These are phyloP conservation scores for Mucor racemosus DNA, from an alignment of 371 early-diverging fungal genomes.

Conservation along the genomic window DNA sequence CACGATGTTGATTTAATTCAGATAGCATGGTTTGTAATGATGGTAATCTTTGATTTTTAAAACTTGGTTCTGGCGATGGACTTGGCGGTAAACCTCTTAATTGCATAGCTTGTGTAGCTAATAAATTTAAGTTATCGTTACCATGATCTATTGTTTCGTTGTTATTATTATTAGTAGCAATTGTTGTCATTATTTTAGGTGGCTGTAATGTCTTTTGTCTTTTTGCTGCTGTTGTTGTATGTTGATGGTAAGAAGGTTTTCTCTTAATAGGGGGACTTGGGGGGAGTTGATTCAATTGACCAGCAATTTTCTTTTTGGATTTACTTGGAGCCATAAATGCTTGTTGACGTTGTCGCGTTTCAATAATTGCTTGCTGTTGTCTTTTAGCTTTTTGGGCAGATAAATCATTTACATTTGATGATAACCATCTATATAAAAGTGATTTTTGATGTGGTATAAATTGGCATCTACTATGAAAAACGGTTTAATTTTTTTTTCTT, in stretches of 20 bases:
- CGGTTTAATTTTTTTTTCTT: not conserved
- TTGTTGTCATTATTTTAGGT: not conserved
- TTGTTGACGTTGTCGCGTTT: constrained; percentile 38
- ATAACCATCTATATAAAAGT: constrained; percentile 18
- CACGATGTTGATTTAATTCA: constrained; percentile 11
- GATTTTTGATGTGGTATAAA: not conserved
- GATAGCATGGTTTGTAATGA: constrained; percentile 27
- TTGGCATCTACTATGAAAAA: not conserved
- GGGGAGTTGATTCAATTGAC: not conserved
- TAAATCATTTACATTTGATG: constrained; percentile 8
- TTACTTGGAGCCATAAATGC: constrained; percentile 12
- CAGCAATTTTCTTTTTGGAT: constrained; percentile 17
- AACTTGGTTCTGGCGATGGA: constrained; percentile 25
- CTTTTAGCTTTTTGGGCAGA: constrained; percentile 15
- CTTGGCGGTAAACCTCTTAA: constrained; percentile 35
- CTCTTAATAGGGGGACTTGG: constrained; percentile 15
- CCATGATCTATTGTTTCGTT: constrained; percentile 3
- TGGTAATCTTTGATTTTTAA: constrained; percentile 17
- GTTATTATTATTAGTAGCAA: not conserved
- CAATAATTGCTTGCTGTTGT: constrained; percentile 54
- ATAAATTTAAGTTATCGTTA: constrained; percentile 36
- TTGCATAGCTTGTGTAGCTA: constrained; percentile 52
- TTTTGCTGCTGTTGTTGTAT: not conserved
- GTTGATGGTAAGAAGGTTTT: not conserved
- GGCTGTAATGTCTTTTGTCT: not conserved